Base-by-base conservation (phyloP, 1,284 basidiomycete species). In the Grifola frondosa region DNA sequence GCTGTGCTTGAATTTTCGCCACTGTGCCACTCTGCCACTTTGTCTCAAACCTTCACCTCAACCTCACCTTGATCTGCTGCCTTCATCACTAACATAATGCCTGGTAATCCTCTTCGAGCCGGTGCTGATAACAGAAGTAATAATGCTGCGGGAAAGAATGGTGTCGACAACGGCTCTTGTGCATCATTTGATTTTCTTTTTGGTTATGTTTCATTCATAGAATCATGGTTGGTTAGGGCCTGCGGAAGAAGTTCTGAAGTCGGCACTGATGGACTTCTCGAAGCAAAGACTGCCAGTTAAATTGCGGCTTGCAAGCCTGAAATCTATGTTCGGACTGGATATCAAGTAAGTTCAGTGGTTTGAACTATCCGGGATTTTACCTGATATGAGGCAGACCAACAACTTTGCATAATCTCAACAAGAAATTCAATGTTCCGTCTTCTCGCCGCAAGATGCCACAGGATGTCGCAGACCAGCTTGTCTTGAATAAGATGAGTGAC, bases 371-470 rank as follows among this genome's bases (percentile, higher is more conserved):
- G 9, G 30, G 9, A 15, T 32, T 8, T 17, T 17, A 10, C 9
- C 15, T 9, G 19, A 32, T 32, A 32, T 10, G 30, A 7, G 8
- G 30, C 15, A 32, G n/a, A 17, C 15, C 19, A 32, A 32, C 13
- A 17, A 32, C 30, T n/a, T 16, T 32, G 8, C 9, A 32, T 8
- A 10, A 31, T 28, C 22, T 25, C 29, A 20, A 3, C 5, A 26
- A 43, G 30, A 40, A 19, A 40, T 17, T 25, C n/a, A 40, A 32
- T 17, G 19, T 32, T 9, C 30, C 30, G 15, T 32, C 30, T 9
- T 12, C 19, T 16, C 15, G 30, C 9, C 15, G 30, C 15, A 16
- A 9, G 15, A 12, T 32, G 9, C 10, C 30, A 9, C 30, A 32
- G 19, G 30, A 32, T 10, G 9, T 32, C 7, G 30, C 30, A 8